phyloP scores from a whole-genome alignment of 805 yeast genomes.

The Saccharomycopsis fibuligera region DNA sequence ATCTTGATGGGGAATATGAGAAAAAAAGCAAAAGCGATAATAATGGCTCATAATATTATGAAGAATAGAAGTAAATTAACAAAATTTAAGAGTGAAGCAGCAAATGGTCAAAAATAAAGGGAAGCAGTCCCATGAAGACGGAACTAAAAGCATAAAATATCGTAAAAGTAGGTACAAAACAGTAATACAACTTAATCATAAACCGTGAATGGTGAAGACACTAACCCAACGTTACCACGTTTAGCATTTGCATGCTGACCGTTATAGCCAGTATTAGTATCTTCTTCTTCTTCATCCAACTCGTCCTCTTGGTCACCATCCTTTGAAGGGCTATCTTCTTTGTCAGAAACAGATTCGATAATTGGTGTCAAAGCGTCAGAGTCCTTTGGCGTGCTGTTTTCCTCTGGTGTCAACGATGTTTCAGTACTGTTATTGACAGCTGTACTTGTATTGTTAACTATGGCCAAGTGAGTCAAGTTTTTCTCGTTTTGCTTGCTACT shows the following conservation, averaged over 20 bases:
- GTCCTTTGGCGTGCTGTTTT: conserved; percentile 18
- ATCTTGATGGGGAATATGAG: too few relatives aligned
- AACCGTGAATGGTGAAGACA: conserved; percentile 16
- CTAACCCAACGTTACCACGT: too few relatives aligned
- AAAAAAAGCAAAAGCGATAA: too few relatives aligned
- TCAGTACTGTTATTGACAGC: neutral
- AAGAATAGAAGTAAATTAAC: too few relatives aligned
- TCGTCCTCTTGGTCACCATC: neutral
- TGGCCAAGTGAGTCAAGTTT: too few relatives aligned
- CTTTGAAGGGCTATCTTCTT: conserved; percentile 2
- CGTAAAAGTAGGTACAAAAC: neutral
- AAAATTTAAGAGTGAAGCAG: too few relatives aligned
- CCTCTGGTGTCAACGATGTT: conserved; percentile 8
- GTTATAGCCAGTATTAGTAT: neutral
- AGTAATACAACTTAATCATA: conserved; percentile 7
- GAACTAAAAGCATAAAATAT: too few relatives aligned
- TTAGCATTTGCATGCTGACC: neutral
- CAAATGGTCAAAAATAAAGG: too few relatives aligned
- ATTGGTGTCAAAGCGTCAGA: conserved; percentile 20
- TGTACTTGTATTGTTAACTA: neutral
- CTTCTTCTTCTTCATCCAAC: neutral
- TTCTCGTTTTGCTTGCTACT: too few relatives aligned
- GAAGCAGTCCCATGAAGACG: too few relatives aligned
- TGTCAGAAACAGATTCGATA: conserved; percentile 9
- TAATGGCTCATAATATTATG: too few relatives aligned